Percentiles rank a stretch among this genome's conserved stretches.
Conservation (phyloP, 1,139 yeast species). For the Pichiaceae sp. region DNA sequence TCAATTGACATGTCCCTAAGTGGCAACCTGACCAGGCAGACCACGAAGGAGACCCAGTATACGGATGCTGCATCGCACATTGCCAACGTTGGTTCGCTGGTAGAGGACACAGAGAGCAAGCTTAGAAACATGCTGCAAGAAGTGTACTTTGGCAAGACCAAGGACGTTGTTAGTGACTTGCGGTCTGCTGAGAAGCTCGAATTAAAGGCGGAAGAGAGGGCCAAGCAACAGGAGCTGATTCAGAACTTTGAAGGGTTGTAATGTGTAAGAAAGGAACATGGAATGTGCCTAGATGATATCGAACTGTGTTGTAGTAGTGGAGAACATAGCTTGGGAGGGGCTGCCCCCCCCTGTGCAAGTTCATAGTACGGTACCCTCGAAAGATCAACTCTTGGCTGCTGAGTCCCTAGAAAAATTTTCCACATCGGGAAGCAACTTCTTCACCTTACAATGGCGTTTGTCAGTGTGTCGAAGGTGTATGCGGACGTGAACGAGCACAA, state of each 20-base stretch:
- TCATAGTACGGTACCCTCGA: no score
- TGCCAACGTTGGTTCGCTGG: slow-evolving; percentile 73
- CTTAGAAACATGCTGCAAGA: slow-evolving; percentile 83
- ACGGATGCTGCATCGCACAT: slow-evolving; percentile 56
- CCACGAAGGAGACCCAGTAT: slow-evolving; percentile 40
- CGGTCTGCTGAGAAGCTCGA: slow-evolving; percentile 43
- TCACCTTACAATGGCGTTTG: slow-evolving; percentile 6
- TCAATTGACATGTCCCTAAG: slow-evolving; percentile 42
- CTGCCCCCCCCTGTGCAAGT: no score
- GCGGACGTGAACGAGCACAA: slow-evolving; percentile 56
- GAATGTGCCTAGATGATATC: no score
- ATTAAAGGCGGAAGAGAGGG: slow-evolving; percentile 31
- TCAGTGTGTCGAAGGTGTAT: slow-evolving; percentile 43
- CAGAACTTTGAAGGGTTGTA: slow-evolving; percentile 32
- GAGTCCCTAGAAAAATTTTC: not conserved
- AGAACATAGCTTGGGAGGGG: no score
- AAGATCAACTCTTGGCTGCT: no score
- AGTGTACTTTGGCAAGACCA: slow-evolving; percentile 91
- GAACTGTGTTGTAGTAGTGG: no score
- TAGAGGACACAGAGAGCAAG: slow-evolving; percentile 85
- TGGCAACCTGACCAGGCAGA: slow-evolving; percentile 81
- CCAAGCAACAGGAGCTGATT: slow-evolving; percentile 41
- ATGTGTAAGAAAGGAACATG: not conserved
- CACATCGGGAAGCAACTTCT: not conserved
- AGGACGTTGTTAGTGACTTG: slow-evolving; percentile 72